These are phyloP conservation scores for Musa beccarii DNA, from an alignment of 176 grass and related monocot species.

Conservation along the genomic window DNA sequence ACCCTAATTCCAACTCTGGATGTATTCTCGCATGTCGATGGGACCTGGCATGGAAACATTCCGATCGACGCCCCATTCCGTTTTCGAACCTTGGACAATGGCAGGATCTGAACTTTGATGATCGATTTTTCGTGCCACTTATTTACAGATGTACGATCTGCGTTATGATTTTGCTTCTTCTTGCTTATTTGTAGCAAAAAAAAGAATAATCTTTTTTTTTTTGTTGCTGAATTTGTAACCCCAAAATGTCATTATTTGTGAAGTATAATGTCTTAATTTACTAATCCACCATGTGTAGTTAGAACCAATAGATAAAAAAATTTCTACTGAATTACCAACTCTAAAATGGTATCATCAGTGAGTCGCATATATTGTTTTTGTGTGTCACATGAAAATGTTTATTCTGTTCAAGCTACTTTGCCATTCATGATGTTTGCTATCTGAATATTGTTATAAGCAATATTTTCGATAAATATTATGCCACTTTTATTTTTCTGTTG, in stretches of 20 bases:
- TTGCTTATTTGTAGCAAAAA: too few species aligned
- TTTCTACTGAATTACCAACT: too few species aligned
- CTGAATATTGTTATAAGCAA: not conserved
- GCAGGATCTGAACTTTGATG: not conserved
- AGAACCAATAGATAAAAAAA: not conserved
- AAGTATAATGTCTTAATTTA: not conserved
- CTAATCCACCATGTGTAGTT: not conserved
- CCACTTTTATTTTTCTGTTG: not conserved
- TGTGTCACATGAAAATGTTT: too few species aligned
- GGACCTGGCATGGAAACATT: not conserved
- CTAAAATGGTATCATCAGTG: too few species aligned
- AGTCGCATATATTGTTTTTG: too few species aligned
- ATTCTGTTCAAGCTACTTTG: too few species aligned
- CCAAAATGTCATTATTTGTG: not conserved
- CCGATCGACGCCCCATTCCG: not conserved
- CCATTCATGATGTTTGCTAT: not conserved
- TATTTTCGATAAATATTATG: too few species aligned
- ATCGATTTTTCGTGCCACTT: too few species aligned
- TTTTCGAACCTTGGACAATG: not conserved
- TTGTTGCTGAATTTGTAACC: not conserved
- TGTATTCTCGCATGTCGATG: not conserved
- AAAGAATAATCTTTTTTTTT: not conserved
- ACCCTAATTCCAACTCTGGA: not conserved
- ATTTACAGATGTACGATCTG: too few species aligned
- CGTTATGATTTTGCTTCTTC: too few species aligned